Percentiles rank a stretch among this genome's conserved stretches.
These are phyloP conservation scores for Phymatotrichopsis omnivora DNA, from an alignment of 2,329 filamentous ascomycete species.

Conservation along the genomic window DNA sequence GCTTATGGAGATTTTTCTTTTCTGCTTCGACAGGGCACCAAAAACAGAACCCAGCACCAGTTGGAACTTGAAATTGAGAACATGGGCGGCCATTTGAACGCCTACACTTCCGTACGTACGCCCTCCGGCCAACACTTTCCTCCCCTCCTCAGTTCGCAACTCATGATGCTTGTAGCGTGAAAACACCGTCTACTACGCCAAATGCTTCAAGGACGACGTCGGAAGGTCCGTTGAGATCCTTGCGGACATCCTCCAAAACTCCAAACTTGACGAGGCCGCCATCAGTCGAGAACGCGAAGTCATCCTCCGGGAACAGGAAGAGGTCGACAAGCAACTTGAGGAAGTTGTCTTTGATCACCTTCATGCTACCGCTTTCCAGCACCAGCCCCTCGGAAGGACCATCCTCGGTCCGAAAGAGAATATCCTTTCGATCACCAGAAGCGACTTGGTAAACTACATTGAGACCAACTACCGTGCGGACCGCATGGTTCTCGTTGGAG, in stretches of 20 bases:
- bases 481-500: conserved; percentile 96
- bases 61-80: conserved; percentile 99
- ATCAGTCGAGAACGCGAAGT: conserved; percentile 98
- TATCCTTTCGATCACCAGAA: conserved; percentile 88
- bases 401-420: conserved; percentile 97
- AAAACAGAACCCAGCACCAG: conserved; percentile 90
- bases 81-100: conserved; percentile 98
- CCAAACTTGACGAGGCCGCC: conserved; percentile 83
- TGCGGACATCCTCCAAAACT: conserved; percentile 98
- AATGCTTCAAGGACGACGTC: conserved; percentile 96
- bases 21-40: conserved; percentile 57
- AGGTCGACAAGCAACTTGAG: conserved; percentile 99
- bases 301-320: conserved; percentile 95
- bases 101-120: conserved; percentile 85
- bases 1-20: conserved; percentile 5
- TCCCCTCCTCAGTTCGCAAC: conserved; percentile 27
- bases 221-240: conserved; percentile 96
- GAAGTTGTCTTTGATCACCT: conserved; percentile 99
- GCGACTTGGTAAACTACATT: conserved; percentile 91
- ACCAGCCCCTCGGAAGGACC: conserved; percentile 90
- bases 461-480: conserved; percentile 99
- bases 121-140: background rate
- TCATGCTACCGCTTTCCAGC: conserved; percentile 94
- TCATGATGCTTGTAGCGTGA: conserved; percentile 55
- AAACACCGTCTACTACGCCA: conserved; percentile 99